Base-by-base conservation (phyloP, 345 rosid species). In the Melaleuca quinquenervia region DNA sequence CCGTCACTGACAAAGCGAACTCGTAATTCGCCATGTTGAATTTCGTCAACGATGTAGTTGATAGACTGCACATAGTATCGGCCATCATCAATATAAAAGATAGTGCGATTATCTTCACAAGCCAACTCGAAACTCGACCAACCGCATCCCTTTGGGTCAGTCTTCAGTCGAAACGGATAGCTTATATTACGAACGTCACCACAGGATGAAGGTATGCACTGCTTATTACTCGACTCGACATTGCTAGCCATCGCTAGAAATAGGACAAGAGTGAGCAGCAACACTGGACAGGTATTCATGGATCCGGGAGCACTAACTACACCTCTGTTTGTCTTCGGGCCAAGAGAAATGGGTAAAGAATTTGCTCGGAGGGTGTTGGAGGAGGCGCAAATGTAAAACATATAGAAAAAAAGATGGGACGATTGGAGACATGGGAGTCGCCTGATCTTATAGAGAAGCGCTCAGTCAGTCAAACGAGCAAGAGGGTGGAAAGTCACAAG, bases 51-150 rank as follows among this genome's bases (percentile, higher is more conserved):
- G 8, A 11, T 14, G 27, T 62, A 62, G 14, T 62, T 1, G 21
- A 62, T 62, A 32, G 75, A 62, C 0, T 27, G 75, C 21, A 62
- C 21, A 15, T 62, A 62, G 8, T 3, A 27, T 14, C 75, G 75
- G 10, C 5, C 3, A 2, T 62, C 1, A 3, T 2, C 1, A 3
- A 6, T 0, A 20, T 62, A 13, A 0, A 14, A 3, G 27, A 62
- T 3, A 14, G 11, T 14, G 44, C 21, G 21, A 7, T 62, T 29
- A 62, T 62, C 75, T 62, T 62, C 44, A 62, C 75, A 62, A 29
- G 44, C 44, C 21, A 29, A 1, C 44, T 60, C 9, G 2, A 3
- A 16, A 1, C 0, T 7, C 41, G 41, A 41, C 41, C 2, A 4
- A 29, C 21, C 44, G 1, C 55, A 52, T 27, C 75, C 8, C 15